Evolutionary conservation across 2,329 filamentous ascomycete species (phyloP), one percentile per base, ranked within the genome.

Genomic region (Fusarium sp.): DNA sequence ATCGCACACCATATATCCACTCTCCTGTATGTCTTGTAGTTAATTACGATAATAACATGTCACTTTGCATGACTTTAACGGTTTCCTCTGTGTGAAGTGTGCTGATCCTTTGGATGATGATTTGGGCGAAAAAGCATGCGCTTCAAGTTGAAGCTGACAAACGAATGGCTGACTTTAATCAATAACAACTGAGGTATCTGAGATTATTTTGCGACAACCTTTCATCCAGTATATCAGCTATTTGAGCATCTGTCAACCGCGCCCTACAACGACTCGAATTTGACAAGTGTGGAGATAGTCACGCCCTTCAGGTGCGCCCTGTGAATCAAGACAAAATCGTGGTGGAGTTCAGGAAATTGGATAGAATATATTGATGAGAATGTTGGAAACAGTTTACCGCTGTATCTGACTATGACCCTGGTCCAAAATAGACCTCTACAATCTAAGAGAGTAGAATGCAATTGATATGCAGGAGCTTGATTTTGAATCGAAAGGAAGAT

Each of bases 1-100:
- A 52, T 41, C 23, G 23, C 31, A 19, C 18, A 26, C 25, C 21
- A 19, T 39, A 49, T 51, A 54, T 50, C 57, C 44, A 49, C 53
- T 68, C 58, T 63, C 34, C 16, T 67, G 66, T 74, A 65, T 53
- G 67, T 50, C 30, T 30, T 61, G 49, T 55, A 57, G 43, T 67
- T 65, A 67, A 72, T 76, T 75, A 76, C 69, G 65, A 75, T 48
- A 25, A 55, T 60, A 54, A 26, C 34, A 49, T 56, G 46, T 53
- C 23, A 46, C 59, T 44, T 31, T 58, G 48, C 39, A 51, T 57
- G 51, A 59, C 21, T 21, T 55, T 31, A 46, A 14, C 16, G 53
- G 7, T 2, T n/a, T 30, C 30, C 26, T n/a, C 18, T 7, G 3
- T 0, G 28, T 44, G 23, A 41, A 37, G 8, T 21, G 30, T 50